These are phyloP conservation scores for Aspergillus novofumigatus DNA, from an alignment of 2,329 filamentous ascomycete species.

Conservation along the genomic window DNA sequence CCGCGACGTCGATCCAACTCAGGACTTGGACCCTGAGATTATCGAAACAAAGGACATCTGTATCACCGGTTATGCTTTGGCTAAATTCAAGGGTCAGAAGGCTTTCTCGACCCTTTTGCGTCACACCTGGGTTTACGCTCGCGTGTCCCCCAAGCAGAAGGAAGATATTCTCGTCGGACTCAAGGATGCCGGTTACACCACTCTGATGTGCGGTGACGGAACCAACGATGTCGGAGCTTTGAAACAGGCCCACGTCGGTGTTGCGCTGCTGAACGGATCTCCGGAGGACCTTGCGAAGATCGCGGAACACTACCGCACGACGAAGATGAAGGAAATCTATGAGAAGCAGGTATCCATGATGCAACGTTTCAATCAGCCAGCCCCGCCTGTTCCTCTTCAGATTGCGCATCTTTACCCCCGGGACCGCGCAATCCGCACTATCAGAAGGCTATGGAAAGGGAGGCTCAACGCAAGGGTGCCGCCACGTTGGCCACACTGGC, in stretches of 20 bases:
- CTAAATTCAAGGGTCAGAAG: conserved; percentile 78
- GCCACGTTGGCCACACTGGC: conserved; percentile 50
- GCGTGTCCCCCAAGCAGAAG: conserved; percentile 97
- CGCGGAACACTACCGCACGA: conserved; percentile 86
- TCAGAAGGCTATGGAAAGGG: conserved; percentile 82
- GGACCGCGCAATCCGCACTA: conserved; percentile 92
- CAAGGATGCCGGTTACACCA: conserved; percentile 96
- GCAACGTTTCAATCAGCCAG: conserved; percentile 88
- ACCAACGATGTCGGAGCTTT: conserved; percentile 97
- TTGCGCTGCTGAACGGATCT: conserved; percentile 92
- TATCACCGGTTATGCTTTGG: conserved; percentile 88
- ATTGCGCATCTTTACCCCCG: conserved; percentile 95
- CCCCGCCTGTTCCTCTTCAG: conserved; percentile 83
- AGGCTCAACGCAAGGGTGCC: conserved; percentile 73
- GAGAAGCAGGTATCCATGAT: conserved; percentile 92
- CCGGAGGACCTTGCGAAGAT: conserved; percentile 88
- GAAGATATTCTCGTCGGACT: conserved; percentile 96
- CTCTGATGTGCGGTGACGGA: conserved; percentile 96
- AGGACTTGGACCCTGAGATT: conserved; percentile 76
- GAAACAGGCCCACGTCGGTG: conserved; percentile 96
- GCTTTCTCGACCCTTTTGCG: conserved; percentile 75
- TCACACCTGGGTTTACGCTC: conserved; percentile 95
- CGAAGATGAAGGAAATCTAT: conserved; percentile 97
- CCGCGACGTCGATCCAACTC: conserved; percentile 78
- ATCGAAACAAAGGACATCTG: conserved; percentile 85